A percentile compares a stretch with the other conserved stretches of the same genome.
These are phyloP conservation scores for Graphilbum sp. DNA, from an alignment of 2,329 filamentous ascomycete species.

Conservation along the genomic window DNA sequence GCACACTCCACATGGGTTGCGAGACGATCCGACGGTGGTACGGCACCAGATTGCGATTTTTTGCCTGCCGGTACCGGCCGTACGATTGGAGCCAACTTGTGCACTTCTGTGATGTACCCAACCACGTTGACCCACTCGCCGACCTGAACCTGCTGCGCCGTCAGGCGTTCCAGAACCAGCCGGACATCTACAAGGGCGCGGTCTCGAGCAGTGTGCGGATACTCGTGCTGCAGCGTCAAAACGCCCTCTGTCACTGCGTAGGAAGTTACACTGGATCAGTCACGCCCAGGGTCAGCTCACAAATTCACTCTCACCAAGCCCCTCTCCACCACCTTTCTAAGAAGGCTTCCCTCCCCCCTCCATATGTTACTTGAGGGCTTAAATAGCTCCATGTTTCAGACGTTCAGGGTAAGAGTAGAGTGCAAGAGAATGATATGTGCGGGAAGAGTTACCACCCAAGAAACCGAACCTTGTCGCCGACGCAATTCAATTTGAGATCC, in stretches of 20 bases:
- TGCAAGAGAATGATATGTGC: neutral
- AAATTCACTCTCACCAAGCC: no score
- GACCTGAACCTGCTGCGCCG: constrained; percentile 43
- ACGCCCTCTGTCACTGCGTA: constrained; percentile 39
- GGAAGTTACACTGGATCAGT: constrained; percentile 25
- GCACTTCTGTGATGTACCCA: constrained; percentile 48
- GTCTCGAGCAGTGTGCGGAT: constrained; percentile 29
- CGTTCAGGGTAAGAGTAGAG: neutral
- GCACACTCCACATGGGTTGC: neutral
- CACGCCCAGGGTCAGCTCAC: neutral
- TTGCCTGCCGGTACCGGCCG: no score
- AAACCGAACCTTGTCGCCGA: constrained; percentile 72
- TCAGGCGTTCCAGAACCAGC: constrained; percentile 51
- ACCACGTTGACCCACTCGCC: constrained; percentile 87
- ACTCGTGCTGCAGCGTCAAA: constrained; percentile 53
- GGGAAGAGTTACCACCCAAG: constrained; percentile 54
- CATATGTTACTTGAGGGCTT: no score
- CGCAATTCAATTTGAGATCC: constrained; percentile 31
- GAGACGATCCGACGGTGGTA: neutral
- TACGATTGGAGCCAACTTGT: neutral
- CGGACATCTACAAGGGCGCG: constrained; percentile 51
- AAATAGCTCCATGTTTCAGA: no score
- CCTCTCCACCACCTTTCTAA: no score
- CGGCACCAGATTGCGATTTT: no score
- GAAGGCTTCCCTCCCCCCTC: no score